A percentile compares a stretch with the other conserved stretches of the same genome.
Evolutionary conservation across 345 rosid species (phyloP).

Genomic region (Rhodomyrtus tomentosa): DNA sequence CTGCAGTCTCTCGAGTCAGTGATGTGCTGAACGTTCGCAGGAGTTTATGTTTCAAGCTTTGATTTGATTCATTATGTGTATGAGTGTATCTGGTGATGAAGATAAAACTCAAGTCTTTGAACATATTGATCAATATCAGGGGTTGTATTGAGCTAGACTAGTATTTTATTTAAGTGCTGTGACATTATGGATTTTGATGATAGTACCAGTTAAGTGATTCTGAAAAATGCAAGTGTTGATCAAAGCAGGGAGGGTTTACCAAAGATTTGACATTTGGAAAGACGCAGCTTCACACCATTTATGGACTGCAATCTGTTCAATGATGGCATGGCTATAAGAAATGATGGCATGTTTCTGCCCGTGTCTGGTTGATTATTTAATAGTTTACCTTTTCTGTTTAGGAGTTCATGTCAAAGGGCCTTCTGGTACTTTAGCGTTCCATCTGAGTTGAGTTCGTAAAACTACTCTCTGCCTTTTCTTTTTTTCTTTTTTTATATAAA

Average conservation of each 20-base stretch:
- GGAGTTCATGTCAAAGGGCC: background rate
- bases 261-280: background rate
- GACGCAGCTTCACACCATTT: fast-evolving
- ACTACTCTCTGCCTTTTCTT: background rate
- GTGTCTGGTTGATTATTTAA: background rate
- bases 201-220: background rate
- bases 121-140: background rate
- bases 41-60: background rate
- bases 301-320: background rate
- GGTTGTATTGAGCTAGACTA: background rate
- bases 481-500: background rate
- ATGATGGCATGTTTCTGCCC: background rate
- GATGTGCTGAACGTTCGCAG: background rate
- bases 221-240: background rate
- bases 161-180: background rate
- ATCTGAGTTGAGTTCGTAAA: background rate
- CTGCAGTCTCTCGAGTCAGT: background rate
- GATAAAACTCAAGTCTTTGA: background rate
- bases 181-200: background rate
- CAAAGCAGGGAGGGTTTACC: background rate
- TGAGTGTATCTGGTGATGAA: background rate
- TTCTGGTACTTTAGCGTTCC: background rate
- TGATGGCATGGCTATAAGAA: background rate
- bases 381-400: background rate
- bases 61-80: background rate